phyloP scores from a whole-genome alignment of 2,329 filamentous ascomycete genomes.

The Phialophora macrospora region DNA sequence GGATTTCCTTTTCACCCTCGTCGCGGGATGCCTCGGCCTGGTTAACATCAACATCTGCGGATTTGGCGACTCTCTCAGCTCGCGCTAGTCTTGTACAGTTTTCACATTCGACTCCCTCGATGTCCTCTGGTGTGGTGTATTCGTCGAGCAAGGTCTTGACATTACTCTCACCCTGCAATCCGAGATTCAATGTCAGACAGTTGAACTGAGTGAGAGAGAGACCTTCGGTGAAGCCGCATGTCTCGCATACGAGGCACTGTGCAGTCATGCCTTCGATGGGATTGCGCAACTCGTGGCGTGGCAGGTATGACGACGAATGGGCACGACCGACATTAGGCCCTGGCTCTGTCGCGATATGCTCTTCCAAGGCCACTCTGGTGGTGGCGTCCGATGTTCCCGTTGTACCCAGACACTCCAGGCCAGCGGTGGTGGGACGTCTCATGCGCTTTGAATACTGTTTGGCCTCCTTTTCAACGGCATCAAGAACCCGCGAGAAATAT shows the following conservation, averaged over 20 bases:
- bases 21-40: conserved; percentile 45
- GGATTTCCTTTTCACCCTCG: conserved; percentile 49
- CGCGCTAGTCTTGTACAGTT: conserved; percentile 70
- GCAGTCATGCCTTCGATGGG: conserved; percentile 87
- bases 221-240: conserved; percentile 85
- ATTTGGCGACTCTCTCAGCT: neutral
- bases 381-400: neutral
- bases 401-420: conserved; percentile 31
- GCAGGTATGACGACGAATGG: conserved; percentile 14
- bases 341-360: neutral
- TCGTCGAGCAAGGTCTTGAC: conserved; percentile 80
- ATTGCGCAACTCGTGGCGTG: conserved; percentile 59
- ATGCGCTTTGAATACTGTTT: conserved; percentile 45
- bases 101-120: conserved; percentile 86
- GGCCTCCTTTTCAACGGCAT: conserved; percentile 80
- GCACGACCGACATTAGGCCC: neutral
- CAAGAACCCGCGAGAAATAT: conserved; percentile 88
- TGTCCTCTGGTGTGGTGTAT: conserved; percentile 81
- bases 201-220: conserved; percentile 92
- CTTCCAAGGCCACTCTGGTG: neutral
- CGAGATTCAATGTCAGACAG: conserved; percentile 84
- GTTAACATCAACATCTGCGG: neutral
- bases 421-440: conserved; percentile 27
- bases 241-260: conserved; percentile 84
- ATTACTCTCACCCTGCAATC: conserved; percentile 67